Percentiles rank a stretch among this genome's conserved stretches.
Evolutionary conservation across 192 early-diverging fungal genomes (phyloP).

Genomic region (Gaertneriomyces semiglobifer): DNA sequence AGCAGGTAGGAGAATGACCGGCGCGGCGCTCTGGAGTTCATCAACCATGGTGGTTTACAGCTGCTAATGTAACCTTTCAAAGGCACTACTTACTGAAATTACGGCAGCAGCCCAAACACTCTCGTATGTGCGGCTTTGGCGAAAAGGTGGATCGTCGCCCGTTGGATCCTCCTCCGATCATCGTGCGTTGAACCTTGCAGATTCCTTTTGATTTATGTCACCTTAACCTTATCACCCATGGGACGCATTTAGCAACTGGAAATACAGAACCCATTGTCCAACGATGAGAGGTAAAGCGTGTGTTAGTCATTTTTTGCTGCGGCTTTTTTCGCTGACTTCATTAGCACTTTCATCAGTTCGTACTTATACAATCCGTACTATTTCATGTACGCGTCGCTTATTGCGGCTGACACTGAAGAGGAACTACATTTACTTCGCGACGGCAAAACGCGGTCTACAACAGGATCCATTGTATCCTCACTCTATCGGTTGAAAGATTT

Average conservation of each 20-base stretch:
- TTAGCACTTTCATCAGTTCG: slow-evolving; percentile 19
- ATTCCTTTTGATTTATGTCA: background rate
- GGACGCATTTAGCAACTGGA: slow-evolving; percentile 29
- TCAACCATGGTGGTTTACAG: background rate
- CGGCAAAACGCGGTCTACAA: slow-evolving; percentile 85
- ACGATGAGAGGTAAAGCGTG: slow-evolving; percentile 23
- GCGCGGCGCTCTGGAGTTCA: background rate
- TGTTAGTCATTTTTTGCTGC: background rate
- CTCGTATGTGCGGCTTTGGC: slow-evolving; percentile 88
- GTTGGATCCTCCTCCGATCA: slow-evolving; percentile 78
- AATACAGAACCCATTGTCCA: slow-evolving; percentile 15
- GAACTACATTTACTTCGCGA: slow-evolving; percentile 87
- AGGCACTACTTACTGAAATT: slow-evolving; percentile 53
- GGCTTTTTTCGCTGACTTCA: slow-evolving; percentile 22
- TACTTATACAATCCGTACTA: slow-evolving; percentile 80
- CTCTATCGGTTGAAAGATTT: slow-evolving; percentile 85
- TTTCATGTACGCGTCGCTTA: slow-evolving; percentile 94
- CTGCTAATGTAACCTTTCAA: background rate
- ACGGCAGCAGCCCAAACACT: slow-evolving; percentile 84
- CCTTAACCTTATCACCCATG: background rate
- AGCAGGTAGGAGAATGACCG: slow-evolving; percentile 10
- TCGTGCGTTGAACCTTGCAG: slow-evolving; percentile 29
- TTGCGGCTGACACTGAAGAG: slow-evolving; percentile 75
- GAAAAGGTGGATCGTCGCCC: slow-evolving; percentile 84
- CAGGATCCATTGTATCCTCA: slow-evolving; percentile 90